Evolutionary conservation across 2,329 filamentous ascomycete species (phyloP).

Genomic region (Cryphonectria parasitica): DNA sequence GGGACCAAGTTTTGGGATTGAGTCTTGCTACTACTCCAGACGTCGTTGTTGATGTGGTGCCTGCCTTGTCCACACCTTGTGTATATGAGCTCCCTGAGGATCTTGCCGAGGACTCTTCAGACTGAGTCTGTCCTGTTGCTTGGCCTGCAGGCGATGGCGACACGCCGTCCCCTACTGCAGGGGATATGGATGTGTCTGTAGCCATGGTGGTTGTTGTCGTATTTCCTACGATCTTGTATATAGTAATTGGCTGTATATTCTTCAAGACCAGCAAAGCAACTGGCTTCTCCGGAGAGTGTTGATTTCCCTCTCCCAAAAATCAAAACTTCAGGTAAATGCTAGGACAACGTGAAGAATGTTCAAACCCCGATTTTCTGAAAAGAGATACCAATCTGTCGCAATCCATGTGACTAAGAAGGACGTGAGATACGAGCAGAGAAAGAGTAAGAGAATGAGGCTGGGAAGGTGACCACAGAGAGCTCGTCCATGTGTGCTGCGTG

Average conservation of each 20-base stretch:
- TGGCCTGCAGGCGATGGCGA: neutral
- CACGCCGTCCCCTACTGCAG: neutral
- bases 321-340: neutral
- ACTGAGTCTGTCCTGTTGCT: neutral
- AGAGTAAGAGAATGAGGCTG: neutral
- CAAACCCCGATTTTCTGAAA: too few species aligned
- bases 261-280: neutral
- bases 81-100: constrained; percentile 11
- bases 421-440: neutral
- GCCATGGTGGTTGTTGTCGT: neutral
- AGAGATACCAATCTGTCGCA: neutral
- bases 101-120: neutral
- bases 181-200: neutral
- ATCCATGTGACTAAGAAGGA: neutral
- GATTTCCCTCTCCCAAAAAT: neutral
- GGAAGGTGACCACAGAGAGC: neutral
- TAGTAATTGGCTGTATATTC: neutral
- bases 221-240: neutral
- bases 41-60: neutral
- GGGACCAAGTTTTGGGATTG: constrained; percentile 23
- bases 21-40: constrained; percentile 7
- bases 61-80: constrained; percentile 11
- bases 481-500: neutral
- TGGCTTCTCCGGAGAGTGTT: neutral
- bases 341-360: too few species aligned